Evolutionary conservation across 1,139 yeast species (phyloP), one percentile per base, ranked within the genome.

Genomic region (Geotrichum siamense): DNA sequence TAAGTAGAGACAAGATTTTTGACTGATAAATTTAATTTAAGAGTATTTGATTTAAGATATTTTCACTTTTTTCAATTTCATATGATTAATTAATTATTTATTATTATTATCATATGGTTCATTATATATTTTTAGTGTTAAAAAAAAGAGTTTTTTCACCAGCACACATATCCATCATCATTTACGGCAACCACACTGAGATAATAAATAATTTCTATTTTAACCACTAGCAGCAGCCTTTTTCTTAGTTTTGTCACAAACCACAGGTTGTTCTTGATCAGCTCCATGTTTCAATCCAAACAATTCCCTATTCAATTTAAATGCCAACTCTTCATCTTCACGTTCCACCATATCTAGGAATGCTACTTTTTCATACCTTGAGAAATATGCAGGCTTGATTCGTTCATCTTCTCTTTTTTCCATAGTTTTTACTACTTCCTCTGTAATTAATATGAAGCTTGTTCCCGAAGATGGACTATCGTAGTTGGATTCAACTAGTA

Each of bases 401-500:
- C 34, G 31, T 5, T 27, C 31, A 17, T 35, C 34, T 2, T 37
- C 25, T 20, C 20, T 33, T 21, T 28, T 20, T 16, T 44, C 32
- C 47, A 40, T 47, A 15, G 38, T 44, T 17, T 38, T 41, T 6
- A 48, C 49, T 8, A 46, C 49, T 26, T 45, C 42, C 21, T 45
- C 43, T n/a, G 45, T 51, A 8, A 51, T 60, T 29, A 74, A 54
- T 3, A 73, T 75, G 52, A 64, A 71, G 21, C 68, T 58, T 6
- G 71, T 64, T 0, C 74, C 72, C 16, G 75, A 69, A 4, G 69
- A 74, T 0, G 79, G 79, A 50, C 76, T 70, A 39, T 74, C 79
- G 55, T 68, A 75, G 54, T 74, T 75, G 5, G 74, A 75, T 39
- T 68, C 66, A 16, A 74, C 55, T 19, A 75, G 55, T n/a, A 74